A percentile compares a stretch with the other conserved stretches of the same genome.
phyloP scores from a whole-genome alignment of 495 filamentous ascomycete genomes.

The Podospora appendiculata region DNA sequence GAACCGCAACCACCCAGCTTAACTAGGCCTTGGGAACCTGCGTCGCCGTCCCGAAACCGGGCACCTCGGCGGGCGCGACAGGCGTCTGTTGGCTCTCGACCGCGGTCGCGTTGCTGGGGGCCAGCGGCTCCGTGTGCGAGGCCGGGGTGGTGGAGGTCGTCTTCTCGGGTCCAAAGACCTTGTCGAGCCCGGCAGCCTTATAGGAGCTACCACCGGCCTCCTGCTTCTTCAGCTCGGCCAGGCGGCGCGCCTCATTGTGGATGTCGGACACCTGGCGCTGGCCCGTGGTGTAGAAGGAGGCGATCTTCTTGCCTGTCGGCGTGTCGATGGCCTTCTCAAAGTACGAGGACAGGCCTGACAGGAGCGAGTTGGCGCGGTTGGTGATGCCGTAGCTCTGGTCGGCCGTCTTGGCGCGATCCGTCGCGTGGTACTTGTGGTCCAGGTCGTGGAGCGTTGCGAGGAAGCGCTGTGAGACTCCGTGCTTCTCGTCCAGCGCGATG shows the following conservation, averaged over 20 bases:
- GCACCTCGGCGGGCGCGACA: background rate
- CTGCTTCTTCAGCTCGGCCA: slow-evolving; percentile 83
- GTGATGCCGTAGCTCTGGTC: slow-evolving; percentile 71
- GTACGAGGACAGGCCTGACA: slow-evolving; percentile 61
- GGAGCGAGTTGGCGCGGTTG: slow-evolving; percentile 54
- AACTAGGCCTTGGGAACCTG: background rate
- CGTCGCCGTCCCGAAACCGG: background rate
- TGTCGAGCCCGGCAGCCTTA: slow-evolving; percentile 39
- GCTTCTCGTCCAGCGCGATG: slow-evolving; percentile 83
- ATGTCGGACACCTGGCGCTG: slow-evolving; percentile 88
- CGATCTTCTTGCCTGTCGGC: slow-evolving; percentile 77
- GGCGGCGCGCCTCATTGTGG: slow-evolving; percentile 76
- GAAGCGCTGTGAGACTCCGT: slow-evolving; percentile 76
- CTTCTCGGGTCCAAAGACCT: slow-evolving; percentile 37
- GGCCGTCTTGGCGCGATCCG: slow-evolving; percentile 65
- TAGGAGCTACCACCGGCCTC: slow-evolving; percentile 40
- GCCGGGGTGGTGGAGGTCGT: background rate
- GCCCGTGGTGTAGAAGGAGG: slow-evolving; percentile 73
- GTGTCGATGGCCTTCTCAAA: slow-evolving; percentile 87
- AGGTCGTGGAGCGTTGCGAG: slow-evolving; percentile 62
- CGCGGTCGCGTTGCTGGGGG: slow-evolving; percentile 4
- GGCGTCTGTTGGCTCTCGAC: slow-evolving; percentile 5
- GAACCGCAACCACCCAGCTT: background rate
- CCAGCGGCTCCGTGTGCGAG: background rate
- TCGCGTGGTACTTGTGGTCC: slow-evolving; percentile 74